Percentiles rank a stretch among this genome's conserved stretches.
Evolutionary conservation across 139 green algal genomes (phyloP).

Genomic region (Volvox reticuliferus): DNA sequence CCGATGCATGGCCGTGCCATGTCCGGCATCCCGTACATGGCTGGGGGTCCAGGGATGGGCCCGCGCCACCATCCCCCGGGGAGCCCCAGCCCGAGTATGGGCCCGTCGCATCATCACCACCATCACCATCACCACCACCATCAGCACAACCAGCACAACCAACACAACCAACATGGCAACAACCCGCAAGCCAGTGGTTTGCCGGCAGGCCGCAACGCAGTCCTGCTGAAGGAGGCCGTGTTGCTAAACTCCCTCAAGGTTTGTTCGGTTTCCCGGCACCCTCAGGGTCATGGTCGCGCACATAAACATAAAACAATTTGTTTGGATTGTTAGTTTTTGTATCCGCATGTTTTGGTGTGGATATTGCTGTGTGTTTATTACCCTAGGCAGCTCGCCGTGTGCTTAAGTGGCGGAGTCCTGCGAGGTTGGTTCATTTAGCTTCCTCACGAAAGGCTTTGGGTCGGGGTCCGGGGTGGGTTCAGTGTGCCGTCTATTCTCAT

Average conservation of each 20-base stretch:
- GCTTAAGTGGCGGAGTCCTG: too few species aligned
- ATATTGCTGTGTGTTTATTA: too few species aligned
- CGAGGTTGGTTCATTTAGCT: not conserved
- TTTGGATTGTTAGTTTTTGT: too few species aligned
- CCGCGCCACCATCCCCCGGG: not conserved
- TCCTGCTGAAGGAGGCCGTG: constrained; percentile 63
- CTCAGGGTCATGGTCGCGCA: too few species aligned
- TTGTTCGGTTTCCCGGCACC: not conserved
- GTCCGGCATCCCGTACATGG: not conserved
- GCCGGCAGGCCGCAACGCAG: constrained; percentile 18
- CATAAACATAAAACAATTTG: too few species aligned
- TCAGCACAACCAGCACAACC: too few species aligned
- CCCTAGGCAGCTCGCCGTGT: not conserved
- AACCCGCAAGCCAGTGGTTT: not conserved
- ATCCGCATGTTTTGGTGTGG: too few species aligned
- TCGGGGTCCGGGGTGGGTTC: too few species aligned
- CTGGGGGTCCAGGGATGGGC: not conserved
- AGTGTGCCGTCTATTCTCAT: not conserved
- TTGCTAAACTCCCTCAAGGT: constrained; percentile 72
- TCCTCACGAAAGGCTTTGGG: not conserved
- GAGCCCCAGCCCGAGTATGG: not conserved
- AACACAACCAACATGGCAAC: not conserved
- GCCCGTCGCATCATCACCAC: too few species aligned
- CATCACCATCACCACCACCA: too few species aligned
- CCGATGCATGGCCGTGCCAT: not conserved